Percentiles rank a stretch among this genome's conserved stretches.
Evolutionary conservation across 805 yeast genomes (phyloP).

Genomic region (Clavispora carvajalis): DNA sequence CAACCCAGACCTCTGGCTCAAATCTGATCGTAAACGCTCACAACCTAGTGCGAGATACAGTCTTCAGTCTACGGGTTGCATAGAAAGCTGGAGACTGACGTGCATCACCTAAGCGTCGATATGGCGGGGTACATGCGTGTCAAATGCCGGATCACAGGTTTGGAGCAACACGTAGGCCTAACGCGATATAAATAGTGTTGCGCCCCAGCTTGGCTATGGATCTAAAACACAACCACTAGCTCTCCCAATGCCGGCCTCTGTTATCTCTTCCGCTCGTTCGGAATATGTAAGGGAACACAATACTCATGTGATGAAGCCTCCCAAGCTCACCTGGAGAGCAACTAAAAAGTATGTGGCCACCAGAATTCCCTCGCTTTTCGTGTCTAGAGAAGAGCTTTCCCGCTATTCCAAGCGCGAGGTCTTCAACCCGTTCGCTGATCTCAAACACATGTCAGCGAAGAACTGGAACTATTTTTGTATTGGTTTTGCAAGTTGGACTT

Average conservation of each 20-base stretch:
- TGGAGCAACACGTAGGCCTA: no score
- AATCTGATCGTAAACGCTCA: neutral
- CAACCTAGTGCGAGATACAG: neutral
- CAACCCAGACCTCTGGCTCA: no score
- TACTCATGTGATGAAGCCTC: constrained; percentile 19
- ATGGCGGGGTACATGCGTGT: constrained; percentile 1
- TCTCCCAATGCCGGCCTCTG: constrained; percentile 4
- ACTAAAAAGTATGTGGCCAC: constrained; percentile 36
- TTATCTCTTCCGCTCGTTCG: constrained; percentile 12
- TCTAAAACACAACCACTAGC: neutral
- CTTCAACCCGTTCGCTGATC: constrained; percentile 50
- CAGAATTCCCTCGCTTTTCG: constrained; percentile 44
- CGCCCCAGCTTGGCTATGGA: no score
- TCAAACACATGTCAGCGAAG: constrained; percentile 10
- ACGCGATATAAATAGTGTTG: neutral
- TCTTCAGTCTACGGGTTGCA: no score
- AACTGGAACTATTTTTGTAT: constrained; percentile 52
- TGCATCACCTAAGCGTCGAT: neutral
- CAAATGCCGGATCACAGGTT: no score
- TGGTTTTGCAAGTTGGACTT: constrained; percentile 57
- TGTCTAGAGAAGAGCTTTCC: constrained; percentile 41
- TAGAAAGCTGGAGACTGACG: neutral
- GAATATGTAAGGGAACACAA: constrained; percentile 11
- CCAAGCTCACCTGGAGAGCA: constrained; percentile 24
- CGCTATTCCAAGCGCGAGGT: constrained; percentile 32